Evolutionary conservation across 2,329 filamentous ascomycete species (phyloP), one percentile per base, ranked within the genome.

Genomic region (Neonectria hederae): DNA sequence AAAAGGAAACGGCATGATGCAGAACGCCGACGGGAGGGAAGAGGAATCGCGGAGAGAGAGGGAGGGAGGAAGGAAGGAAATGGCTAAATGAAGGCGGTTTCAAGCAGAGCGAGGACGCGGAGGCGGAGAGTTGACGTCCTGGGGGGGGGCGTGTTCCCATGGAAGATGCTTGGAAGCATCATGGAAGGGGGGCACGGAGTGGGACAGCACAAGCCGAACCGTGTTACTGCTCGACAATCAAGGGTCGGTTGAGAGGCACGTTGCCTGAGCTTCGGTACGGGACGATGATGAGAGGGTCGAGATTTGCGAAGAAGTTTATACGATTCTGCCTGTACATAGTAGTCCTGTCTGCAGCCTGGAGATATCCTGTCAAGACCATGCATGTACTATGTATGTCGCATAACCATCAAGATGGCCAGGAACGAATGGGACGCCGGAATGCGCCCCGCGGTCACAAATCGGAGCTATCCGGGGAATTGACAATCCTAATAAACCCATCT

Each of bases 31-130:
- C 21, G 22, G 21, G 45, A 26, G 45, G 52, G 13, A 59, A 17
- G 26, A 57, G 28, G 48, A 62, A 59, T 40, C 24, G 51, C 28
- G 26, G 22, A 54, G 54, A 70, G 58, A 14, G 52, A 52, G 61
- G 62, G 13, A 60, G 30, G 59, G 65, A 49, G 58, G 64, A 62
- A 52, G 13, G 62, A 63, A 62, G 48, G 38, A 42, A 19, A n/a
- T 42, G 38, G 38, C 38, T 8, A 42, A 21, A 42, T 42, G 38
- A 42, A 21, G 38, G 11, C 26, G 22, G 49, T 59, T 53, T 30
- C 26, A 59, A 30, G 48, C 17, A 19, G 38, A 42, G n/a, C 14
- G 35, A 38, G 35, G 30, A 32, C 30, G 30, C 10, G 10, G 11
- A 38, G 14, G 14, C 35, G 35, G 38, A 21, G 38, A 42, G 38